phyloP scores from a whole-genome alignment of 306 rosid species.

The Vigna trinervia region DNA sequence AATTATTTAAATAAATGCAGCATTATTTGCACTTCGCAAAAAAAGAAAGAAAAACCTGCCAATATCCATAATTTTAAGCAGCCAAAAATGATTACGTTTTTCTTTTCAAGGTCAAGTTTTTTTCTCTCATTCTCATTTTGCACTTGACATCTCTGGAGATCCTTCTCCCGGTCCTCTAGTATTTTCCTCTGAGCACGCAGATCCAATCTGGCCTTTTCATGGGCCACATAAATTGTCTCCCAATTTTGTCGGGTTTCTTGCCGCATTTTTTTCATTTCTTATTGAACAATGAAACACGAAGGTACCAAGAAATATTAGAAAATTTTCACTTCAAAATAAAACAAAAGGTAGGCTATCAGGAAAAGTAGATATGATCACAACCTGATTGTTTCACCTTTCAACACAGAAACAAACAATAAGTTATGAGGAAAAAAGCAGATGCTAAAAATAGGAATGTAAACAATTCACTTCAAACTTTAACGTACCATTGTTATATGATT shows the following conservation, averaged over 20 bases:
- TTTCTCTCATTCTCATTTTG: conserved; percentile 60
- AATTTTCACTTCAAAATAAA: conserved; percentile 24
- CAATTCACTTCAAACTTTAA: conserved; percentile 6
- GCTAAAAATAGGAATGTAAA: conserved; percentile 14
- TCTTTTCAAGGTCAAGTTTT: conserved; percentile 53
- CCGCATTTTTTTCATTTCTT: conserved; percentile 62
- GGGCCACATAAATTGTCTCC: conserved; percentile 52
- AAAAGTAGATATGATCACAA: conserved; percentile 29
- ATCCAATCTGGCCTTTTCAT: conserved; percentile 50
- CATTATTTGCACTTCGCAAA: not conserved
- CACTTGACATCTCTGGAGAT: conserved; percentile 54
- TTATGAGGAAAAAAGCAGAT: not conserved
- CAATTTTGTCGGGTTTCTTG: conserved; percentile 40
- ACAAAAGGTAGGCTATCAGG: not conserved
- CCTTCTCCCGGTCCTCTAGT: conserved; percentile 59
- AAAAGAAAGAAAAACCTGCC: not conserved
- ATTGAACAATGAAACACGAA: conserved; percentile 28
- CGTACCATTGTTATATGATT: conserved; percentile 60
- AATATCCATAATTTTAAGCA: conserved; percentile 16
- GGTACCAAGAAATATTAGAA: conserved; percentile 31
- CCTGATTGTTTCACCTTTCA: conserved; percentile 9
- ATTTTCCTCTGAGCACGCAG: conserved; percentile 57
- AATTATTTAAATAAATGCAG: conserved; percentile 12
- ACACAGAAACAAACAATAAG: not conserved
- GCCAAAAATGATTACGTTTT: conserved; percentile 57